Evolutionary conservation across 805 yeast species (phyloP), one percentile per base, ranked within the genome.

Genomic region (Wickerhamomyces chambardii): DNA sequence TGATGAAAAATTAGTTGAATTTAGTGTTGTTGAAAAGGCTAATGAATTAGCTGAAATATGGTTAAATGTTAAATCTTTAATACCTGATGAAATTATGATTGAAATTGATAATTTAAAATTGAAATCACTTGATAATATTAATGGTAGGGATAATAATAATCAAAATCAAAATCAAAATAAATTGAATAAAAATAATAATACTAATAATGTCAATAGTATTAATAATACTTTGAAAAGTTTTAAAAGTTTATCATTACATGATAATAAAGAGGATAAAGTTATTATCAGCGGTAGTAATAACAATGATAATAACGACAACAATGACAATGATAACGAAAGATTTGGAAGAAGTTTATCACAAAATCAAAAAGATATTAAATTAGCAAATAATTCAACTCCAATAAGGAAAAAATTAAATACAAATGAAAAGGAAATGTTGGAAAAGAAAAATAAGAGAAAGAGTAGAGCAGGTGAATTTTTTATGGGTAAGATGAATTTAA

Each of bases 1-100:
- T n/a, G 64, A 62, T 42, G 70, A 68, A 42, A 48, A 61, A 12
- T 46, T 68, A 26, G 50, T 70, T 5, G 59, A 56, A 28, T 63
- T 67, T 12, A 44, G 37, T 10, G 57, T 59, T 11, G 59, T 59
- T 17, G 52, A 53, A 26, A 47, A 45, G 34, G 55, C 63, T n/a
- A 59, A 61, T 33, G 55, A 54, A 26, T 34, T 62, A 29, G 66
- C 66, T 3, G 48, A 51, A 17, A 44, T 37, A 25, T 63, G 68
- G 68, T 37, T 60, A 14, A 36, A 29, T 12, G 33, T 39, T 12
- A 46, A 46, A 36, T 36, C 16, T 4, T 34, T 34, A 28, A 42
- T 51, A 17, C 53, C 55, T 12, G 37, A 44, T 12, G 50, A 46
- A 24, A 31, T 43, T 17, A n/a, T n/a, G n/a, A 16, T 47, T 19